Evolutionary conservation across 371 early-diverging fungal genomes (phyloP), one percentile per base, ranked within the genome.

Genomic region (Phascolomyces articulosus): DNA sequence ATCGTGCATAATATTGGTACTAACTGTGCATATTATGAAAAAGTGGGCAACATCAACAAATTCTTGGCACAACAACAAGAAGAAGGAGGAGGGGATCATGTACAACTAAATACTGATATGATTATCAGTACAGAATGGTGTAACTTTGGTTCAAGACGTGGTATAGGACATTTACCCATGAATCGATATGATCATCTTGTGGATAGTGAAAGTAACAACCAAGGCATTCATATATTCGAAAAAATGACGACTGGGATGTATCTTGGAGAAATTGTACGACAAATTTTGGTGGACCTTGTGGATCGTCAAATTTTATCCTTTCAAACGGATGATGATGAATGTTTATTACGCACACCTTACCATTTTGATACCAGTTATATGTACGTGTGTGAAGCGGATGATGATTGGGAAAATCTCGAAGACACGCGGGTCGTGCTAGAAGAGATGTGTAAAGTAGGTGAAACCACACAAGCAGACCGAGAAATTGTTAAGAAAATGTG

Each of bases 241-340:
- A 96, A 97, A 77, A 91, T 96, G 91, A 90, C 95, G 16, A 90
- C 93, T 23, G 97, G 98, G 28, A 88, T 94, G 84, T 97, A 96
- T 75, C 80, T 97, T 21, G 96, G 96, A 54, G 98, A 97, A 75
- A 82, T 97, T 40, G 87, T 87, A 31, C 91, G 98, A 40, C 83
- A 87, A 62, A 87, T 90, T 34, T 66, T 92, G 21, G 76, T 93
- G 23, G 88, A 94, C 64, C 84, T 95, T 29, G 82, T 89, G 34
- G 85, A 90, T 55, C 85, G 79, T 63, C 87, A 85, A 26, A 77
- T 89, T 21, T 67, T 96, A 23, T 91, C 91, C 40, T 70, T 73
- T 41, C 91, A 89, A 40, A 80, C 63, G 4, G 65, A 70, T 6
- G 78, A 70, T 6, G 78, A 70, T 9, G 75, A 67, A 9, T 73